Base-by-base conservation (phyloP, 192 early-diverging fungal species). In the Dimargaris xerosporica region DNA sequence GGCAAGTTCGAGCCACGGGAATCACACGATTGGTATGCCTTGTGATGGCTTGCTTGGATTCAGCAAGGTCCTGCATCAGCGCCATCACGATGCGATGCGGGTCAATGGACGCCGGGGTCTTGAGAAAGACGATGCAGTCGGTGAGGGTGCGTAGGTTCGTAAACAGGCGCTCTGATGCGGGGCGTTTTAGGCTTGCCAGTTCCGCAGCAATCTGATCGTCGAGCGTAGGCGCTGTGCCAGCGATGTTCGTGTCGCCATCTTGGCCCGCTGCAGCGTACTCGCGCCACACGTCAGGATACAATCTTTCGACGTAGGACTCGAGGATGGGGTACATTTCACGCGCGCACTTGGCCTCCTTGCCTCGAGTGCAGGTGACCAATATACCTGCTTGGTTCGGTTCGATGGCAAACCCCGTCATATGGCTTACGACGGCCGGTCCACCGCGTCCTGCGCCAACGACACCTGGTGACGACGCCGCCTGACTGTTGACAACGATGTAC, bases 1-100 rank as follows among this genome's bases (percentile, higher is more conserved):
- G 64, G 55, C 78, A 78, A 0, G 76, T 80, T 43, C 73, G 68
- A 26, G 67, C 66, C 1, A 84, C 75, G 23, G 82, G 82, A 28
- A 81, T 63, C 26, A 80, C 62, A 17, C 82, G 68, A 28, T 75
- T 73, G 29, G 69, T 71, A 54, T 74, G 78, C 58, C 82, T 70
- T 63, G 58, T 60, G 58, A 43, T 17, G 17, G n/a, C 7, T 10
- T n/a, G 17, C 42, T 60, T 26, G 2, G 58, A 44, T 3, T 44
- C 41, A 39, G 58, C 58, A 0, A 60, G 26, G 42, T 60, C 58
- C 19, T 21, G 17, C 39, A 60, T 44, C 16, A 60, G 5, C 0
- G 16, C n/a, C 16, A 13, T 41, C 26, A 60, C 58, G 34, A 60
- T 42, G n/a, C 21, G 34, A 34, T 31, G 21, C n/a, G 58, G 58